phyloP scores from a whole-genome alignment of 179 eudicot species.

The Beta lomatogona region DNA sequence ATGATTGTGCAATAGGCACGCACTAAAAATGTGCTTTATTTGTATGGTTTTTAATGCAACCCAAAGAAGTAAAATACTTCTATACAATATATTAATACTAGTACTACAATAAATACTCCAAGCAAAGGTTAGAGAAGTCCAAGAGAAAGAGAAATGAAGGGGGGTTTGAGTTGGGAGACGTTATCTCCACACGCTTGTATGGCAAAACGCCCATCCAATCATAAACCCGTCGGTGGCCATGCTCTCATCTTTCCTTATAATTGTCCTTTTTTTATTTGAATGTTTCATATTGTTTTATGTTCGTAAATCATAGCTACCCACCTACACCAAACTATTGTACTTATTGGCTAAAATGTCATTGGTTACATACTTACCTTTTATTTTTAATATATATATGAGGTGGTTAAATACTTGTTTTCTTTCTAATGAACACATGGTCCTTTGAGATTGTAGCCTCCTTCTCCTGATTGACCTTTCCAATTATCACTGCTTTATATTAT shows the following conservation, averaged over 20 bases:
- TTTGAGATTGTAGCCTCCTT: too few relatives aligned
- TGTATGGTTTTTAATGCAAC: background rate
- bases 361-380: too few relatives aligned
- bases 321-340: background rate
- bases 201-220: slow-evolving; percentile 12
- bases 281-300: slow-evolving; percentile 7
- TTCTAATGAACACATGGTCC: too few relatives aligned
- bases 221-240: slow-evolving; percentile 20
- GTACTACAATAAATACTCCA: too few relatives aligned
- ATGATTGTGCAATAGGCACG: background rate
- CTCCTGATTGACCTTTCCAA: too few relatives aligned
- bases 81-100: too few relatives aligned
- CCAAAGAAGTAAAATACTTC: background rate
- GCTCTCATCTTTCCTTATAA: background rate
- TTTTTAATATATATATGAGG: too few relatives aligned
- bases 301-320: slow-evolving; percentile 6
- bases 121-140: too few relatives aligned
- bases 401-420: too few relatives aligned
- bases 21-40: slow-evolving; percentile 8
- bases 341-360: background rate
- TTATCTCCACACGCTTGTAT: slow-evolving; percentile 25
- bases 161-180: background rate
- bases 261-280: background rate
- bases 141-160: too few relatives aligned
- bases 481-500: too few relatives aligned